Evolutionary conservation across 495 filamentous ascomycete species (phyloP).

Genomic region (Thermothielavioides terrestris): DNA sequence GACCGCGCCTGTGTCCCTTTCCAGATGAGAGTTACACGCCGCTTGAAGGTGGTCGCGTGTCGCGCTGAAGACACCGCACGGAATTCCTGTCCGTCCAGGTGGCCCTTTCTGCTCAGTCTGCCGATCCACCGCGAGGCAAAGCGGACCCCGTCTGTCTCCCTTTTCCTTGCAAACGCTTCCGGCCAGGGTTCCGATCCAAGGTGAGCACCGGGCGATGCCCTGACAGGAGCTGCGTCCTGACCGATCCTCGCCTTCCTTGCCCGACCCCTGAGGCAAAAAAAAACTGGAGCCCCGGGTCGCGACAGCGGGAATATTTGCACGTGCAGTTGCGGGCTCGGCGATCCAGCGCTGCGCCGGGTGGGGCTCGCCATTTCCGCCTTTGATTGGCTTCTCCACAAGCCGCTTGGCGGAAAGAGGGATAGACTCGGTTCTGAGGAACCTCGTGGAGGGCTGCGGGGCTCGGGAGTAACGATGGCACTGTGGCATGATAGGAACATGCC

Average conservation of each 20-base stretch:
- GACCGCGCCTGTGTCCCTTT: neutral
- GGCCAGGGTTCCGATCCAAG: constrained; percentile 1
- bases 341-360: neutral
- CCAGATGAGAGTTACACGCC: neutral
- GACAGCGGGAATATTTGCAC: neutral
- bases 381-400: constrained; percentile 7
- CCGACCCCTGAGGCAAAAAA: neutral
- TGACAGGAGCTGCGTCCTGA: neutral
- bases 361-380: neutral
- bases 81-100: constrained; percentile 7
- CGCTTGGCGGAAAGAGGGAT: neutral
- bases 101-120: neutral
- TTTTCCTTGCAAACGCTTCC: too few species aligned
- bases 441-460: neutral
- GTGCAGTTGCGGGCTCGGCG: constrained; percentile 2
- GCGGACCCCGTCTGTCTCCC: too few species aligned
- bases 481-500: neutral
- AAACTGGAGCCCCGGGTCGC: constrained; percentile 1
- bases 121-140: neutral
- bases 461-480: constrained; percentile 1
- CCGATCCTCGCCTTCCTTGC: neutral
- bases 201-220: neutral
- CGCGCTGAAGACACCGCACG: neutral
- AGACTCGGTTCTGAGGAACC: neutral
- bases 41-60: neutral